These are phyloP conservation scores for sorghum (Sorghum bicolor) DNA, from an alignment of 176 grass and related monocot genomes.

Conservation along the genomic window Sorghum_bicolor_NCBIv3 NC_012878.2:57771501-57772000, in stretches of 20 bases:
- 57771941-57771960: conserved; percentile 5
- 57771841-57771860: not conserved
- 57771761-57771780: not conserved
- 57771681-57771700: not conserved
- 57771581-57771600: not conserved
- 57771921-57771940: not conserved
- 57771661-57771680: not conserved
- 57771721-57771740: not conserved
- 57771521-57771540: not conserved
- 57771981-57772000: not conserved
- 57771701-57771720: not conserved
- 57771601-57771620: not conserved
- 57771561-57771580: not conserved
- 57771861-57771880: not conserved
- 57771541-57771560: not conserved
- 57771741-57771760: not conserved
- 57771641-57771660: not conserved
- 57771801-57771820: conserved; percentile 1
- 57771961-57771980: not conserved
- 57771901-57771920: not conserved
- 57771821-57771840: not conserved
- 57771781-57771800: not conserved
- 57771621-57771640: not conserved
- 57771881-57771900: conserved; percentile 10
- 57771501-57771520: conserved; percentile 33